phyloP scores from a whole-genome alignment of 192 early-diverging fungal species.

The Coemansia umbellata region DNA sequence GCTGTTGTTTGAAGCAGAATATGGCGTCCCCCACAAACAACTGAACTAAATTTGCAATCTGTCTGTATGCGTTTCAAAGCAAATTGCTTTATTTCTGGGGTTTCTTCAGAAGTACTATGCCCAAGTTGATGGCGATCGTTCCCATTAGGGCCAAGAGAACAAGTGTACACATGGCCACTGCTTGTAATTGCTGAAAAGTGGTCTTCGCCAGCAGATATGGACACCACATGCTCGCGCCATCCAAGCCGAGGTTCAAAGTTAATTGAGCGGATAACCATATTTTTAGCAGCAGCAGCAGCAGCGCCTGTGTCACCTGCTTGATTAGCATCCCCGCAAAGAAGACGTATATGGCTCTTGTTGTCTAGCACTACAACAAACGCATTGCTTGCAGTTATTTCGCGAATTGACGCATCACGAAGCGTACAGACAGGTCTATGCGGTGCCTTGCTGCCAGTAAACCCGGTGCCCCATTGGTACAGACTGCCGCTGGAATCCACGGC shows the following conservation, averaged over 20 bases:
- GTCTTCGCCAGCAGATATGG: slow-evolving; percentile 26
- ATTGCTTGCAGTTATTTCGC: slow-evolving; percentile 21
- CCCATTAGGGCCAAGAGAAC: slow-evolving; percentile 19
- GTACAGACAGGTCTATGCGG: slow-evolving; percentile 27
- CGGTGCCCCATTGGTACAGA: slow-evolving; percentile 47
- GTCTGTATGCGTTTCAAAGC: slow-evolving; percentile 15
- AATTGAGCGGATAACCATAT: background rate
- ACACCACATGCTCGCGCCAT: slow-evolving; percentile 41
- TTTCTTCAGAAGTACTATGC: background rate
- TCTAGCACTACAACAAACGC: slow-evolving; percentile 23
- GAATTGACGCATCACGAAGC: slow-evolving; percentile 10
- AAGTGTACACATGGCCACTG: slow-evolving; percentile 35
- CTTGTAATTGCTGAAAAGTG: slow-evolving; percentile 32
- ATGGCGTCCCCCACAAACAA: slow-evolving; percentile 27
- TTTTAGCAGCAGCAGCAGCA: background rate
- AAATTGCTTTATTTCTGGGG: slow-evolving; percentile 3
- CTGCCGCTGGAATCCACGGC: slow-evolving; percentile 27
- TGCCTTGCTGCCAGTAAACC: slow-evolving; percentile 14
- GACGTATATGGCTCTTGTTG: slow-evolving; percentile 28
- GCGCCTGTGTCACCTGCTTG: background rate
- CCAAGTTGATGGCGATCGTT: slow-evolving; percentile 27
- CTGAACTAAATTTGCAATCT: slow-evolving; percentile 12
- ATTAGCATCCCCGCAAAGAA: slow-evolving; percentile 9
- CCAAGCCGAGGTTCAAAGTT: slow-evolving; percentile 36
- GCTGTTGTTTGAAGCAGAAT: slow-evolving; percentile 28